Evolutionary conservation across 2,329 filamentous ascomycete species (phyloP).

Genomic region (Karstenula rhodostoma): DNA sequence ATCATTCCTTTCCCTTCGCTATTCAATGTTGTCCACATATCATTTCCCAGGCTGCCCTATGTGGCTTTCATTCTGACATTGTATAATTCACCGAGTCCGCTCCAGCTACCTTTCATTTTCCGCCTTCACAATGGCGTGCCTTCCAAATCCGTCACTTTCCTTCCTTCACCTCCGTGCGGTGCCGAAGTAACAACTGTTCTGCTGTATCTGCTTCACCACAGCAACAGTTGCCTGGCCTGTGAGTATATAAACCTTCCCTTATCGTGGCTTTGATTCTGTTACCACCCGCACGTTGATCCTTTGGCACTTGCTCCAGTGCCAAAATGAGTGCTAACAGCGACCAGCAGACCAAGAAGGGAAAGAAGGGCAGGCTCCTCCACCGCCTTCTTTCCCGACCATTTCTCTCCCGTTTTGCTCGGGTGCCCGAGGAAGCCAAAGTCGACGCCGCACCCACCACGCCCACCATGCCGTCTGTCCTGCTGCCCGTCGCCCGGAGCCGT

Average conservation of each 20-base stretch:
- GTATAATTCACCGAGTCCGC: background rate
- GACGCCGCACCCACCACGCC: no score
- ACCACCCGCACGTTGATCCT: background rate
- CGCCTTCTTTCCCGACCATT: background rate
- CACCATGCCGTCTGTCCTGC: background rate
- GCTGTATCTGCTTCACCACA: constrained; percentile 3
- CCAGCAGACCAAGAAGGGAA: background rate
- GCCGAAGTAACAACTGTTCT: background rate
- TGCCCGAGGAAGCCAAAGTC: no score
- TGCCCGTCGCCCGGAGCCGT: no score
- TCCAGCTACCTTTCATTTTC: background rate
- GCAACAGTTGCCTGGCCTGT: background rate
- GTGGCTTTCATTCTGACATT: no score
- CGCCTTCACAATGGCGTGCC: background rate
- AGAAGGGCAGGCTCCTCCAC: background rate
- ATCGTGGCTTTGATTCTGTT: background rate
- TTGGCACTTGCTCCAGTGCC: background rate
- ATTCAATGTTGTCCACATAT: background rate
- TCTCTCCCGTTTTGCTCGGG: background rate
- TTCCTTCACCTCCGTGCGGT: background rate
- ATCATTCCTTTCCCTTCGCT: background rate
- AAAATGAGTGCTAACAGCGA: background rate
- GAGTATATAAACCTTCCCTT: background rate
- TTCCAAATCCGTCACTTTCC: background rate
- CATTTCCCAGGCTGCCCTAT: constrained; percentile 7